Evolutionary conservation across 805 yeast species (phyloP), one percentile per base, ranked within the genome.

Genomic region (Yarrowia yakushimensis): DNA sequence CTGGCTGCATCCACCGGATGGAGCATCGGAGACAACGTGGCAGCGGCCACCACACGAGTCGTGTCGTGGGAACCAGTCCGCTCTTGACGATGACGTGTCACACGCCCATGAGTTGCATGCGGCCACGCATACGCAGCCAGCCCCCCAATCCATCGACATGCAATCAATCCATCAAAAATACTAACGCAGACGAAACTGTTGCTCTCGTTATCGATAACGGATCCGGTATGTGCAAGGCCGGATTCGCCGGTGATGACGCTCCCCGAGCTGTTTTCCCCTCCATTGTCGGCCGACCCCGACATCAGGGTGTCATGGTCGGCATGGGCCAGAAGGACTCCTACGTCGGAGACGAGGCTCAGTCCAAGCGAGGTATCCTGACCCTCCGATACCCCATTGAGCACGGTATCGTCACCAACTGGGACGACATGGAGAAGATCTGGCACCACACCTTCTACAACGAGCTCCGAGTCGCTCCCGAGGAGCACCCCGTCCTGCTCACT

Each of bases 161-260:
- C 57, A n/a, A 50, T 5, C 55, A 12, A 46, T 31, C 55, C 55
- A 31, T 33, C 55, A 18, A 36, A 17, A 5, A 48, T 33, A 52
- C 61, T 55, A 39, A 55, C 34, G 12, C 67, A 70, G 73, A 71
- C 70, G 74, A 72, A 66, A 67, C 69, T 67, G 71, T 68, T 69
- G 74, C 74, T 63, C 77, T 77, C 74, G 98, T 93, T 82, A 93
- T 93, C 82, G 99, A 93, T 80, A 93, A 93, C 83, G 99, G 99
- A 84, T 94, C 99, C 77, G 99, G 99, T 86, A 94, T 94, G 98
- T 94, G 99, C 87, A 94, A 94, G 80, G 99, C 99, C 93, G 99
- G 99, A 82, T 94, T 92, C 79, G 98, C 99, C 86, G 99, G 99
- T 84, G 98, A 94, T 78, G 99, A 94, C 83, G 98, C 98, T 69